These are phyloP conservation scores for Aspergillus novofumigatus DNA, from an alignment of 2,329 filamentous ascomycete genomes.

Conservation along the genomic window DNA sequence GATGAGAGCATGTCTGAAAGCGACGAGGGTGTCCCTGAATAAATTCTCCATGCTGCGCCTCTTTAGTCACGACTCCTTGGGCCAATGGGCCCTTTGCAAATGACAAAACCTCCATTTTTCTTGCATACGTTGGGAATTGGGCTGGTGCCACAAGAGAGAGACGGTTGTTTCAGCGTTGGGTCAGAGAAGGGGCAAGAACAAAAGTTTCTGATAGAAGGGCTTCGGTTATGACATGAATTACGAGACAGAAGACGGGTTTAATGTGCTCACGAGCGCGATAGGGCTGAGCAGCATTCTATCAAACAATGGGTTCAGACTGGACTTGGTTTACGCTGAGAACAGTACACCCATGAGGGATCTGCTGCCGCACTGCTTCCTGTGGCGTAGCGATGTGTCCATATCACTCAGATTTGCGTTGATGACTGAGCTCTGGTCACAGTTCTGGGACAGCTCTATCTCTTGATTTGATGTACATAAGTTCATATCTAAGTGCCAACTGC, in stretches of 20 bases:
- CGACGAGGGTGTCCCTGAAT: slow-evolving; percentile 72
- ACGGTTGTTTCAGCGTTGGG: neutral
- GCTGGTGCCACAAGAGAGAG: neutral
- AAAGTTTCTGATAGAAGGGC: slow-evolving; percentile 22
- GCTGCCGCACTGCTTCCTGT: slow-evolving; percentile 4
- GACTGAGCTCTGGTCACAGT: slow-evolving; percentile 12
- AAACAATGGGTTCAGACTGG: slow-evolving; percentile 1
- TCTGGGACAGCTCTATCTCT: slow-evolving; percentile 16
- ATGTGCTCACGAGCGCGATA: slow-evolving; percentile 16
- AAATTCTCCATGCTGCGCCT: slow-evolving; percentile 11
- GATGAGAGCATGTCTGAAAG: slow-evolving; percentile 96
- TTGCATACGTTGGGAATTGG: neutral
- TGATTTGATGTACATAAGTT: slow-evolving; percentile 36
- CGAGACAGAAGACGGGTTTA: slow-evolving; percentile 23
- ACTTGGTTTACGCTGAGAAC: slow-evolving; percentile 5
- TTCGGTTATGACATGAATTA: slow-evolving; percentile 24
- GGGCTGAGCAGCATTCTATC: slow-evolving; percentile 12
- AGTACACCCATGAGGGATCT: slow-evolving; percentile 3
- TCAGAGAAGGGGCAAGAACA: slow-evolving; percentile 5
- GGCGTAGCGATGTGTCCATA: slow-evolving; percentile 12
- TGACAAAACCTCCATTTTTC: neutral
- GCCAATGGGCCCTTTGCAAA: neutral
- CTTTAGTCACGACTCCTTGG: neutral
- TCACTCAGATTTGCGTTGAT: slow-evolving; percentile 8
- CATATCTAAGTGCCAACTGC: slow-evolving; percentile 18